phyloP scores from a whole-genome alignment of 2,329 filamentous ascomycete genomes.

The Fusarium sp. region DNA sequence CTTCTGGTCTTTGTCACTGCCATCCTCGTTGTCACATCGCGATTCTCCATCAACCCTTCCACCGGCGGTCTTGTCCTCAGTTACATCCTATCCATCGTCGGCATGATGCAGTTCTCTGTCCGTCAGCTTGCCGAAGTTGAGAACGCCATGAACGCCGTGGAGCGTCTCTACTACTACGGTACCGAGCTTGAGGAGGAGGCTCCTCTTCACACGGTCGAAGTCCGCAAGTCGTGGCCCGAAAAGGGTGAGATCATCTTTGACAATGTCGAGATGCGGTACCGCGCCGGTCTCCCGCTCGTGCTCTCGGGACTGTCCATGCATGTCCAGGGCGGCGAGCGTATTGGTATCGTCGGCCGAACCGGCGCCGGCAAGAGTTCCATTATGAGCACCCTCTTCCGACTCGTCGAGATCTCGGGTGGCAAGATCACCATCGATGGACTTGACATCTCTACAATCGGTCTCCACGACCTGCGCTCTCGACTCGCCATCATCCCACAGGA shows the following conservation, averaged over 20 bases:
- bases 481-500: slow-evolving; percentile 88
- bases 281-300: slow-evolving; percentile 77
- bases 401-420: slow-evolving; percentile 74
- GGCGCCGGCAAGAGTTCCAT: slow-evolving; percentile 87
- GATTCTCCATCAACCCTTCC: slow-evolving; percentile 86
- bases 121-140: slow-evolving; percentile 95
- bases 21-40: slow-evolving; percentile 90
- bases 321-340: slow-evolving; percentile 79
- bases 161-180: slow-evolving; percentile 91
- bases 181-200: slow-evolving; percentile 90
- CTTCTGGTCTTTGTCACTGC: slow-evolving; percentile 87
- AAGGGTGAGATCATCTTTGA: slow-evolving; percentile 84
- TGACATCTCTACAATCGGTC: slow-evolving; percentile 78
- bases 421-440: slow-evolving; percentile 74
- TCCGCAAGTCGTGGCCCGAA: slow-evolving; percentile 85
- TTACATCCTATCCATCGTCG: slow-evolving; percentile 92
- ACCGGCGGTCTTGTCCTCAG: slow-evolving; percentile 90
- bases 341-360: slow-evolving; percentile 84
- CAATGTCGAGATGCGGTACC: slow-evolving; percentile 83
- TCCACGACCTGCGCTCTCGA: slow-evolving; percentile 80
- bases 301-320: slow-evolving; percentile 78
- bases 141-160: slow-evolving; percentile 97
- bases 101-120: slow-evolving; percentile 96
- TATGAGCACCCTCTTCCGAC: slow-evolving; percentile 84
- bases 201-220: slow-evolving; percentile 79